Evolutionary conservation across 495 filamentous ascomycete genomes (phyloP), one percentile per base, ranked within the genome.

Genomic region (Penicillium alfredii): DNA sequence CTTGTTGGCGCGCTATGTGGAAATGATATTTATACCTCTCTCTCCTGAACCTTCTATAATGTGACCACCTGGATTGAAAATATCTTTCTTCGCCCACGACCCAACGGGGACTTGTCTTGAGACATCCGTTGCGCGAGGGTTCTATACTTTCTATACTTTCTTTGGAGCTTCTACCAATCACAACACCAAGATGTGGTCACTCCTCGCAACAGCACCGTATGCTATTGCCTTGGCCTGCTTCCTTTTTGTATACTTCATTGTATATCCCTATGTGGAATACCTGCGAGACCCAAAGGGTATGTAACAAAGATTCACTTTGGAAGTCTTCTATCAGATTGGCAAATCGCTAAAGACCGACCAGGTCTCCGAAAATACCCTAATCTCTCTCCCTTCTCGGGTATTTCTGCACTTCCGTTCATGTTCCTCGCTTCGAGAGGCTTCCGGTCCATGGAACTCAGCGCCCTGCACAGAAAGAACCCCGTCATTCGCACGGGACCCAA

Each of bases 401-500:
- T 76, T 12, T 64, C 68, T 0, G 55, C 63, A 12, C 43, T 76
- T 2, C 51, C 61, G 5, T 76, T 68, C 53, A 66, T 71, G 49
- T 32, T 60, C 6, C 51, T 69, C 36, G 56, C 71, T 1, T 51
- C 57, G 3, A 42, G 57, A 10, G 64, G 63, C 3, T 66, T 65
- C 35, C 64, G 72, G 15, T 73, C 68, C 4, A 56, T 55, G 30
- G 49, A 58, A 11, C 51, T 75, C 8, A 26, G 47, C 1, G 52
- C 66, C 38, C 40, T 64, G 17, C 73, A 77, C 50, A 58, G 61
- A 33, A 55, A 53, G 30, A 37, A 61, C 30, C 68, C 71, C 2
- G 58, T 77, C 10, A 54, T 77, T 34, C 71, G 73, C 6, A 73
- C 62, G 1, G 71, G 71, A 1, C 73, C 74, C 1, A 78, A 76